Percentiles rank a stretch among this genome's conserved stretches.
phyloP scores from a whole-genome alignment of 1,139 yeast species.

The Hansenula lynferdii region DNA sequence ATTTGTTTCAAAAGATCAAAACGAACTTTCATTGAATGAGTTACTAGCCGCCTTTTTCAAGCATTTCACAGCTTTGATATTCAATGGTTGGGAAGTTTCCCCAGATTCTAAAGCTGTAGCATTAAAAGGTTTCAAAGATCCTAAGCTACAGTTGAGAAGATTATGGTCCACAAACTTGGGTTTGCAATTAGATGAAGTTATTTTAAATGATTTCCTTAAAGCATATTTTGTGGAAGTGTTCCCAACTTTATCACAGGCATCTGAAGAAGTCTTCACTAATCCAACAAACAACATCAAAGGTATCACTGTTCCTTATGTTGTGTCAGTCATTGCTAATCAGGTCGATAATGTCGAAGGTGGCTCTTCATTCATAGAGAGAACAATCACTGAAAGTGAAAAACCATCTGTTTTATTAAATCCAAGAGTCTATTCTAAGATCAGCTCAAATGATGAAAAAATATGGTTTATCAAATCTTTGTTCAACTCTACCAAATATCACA shows the following conservation, averaged over 20 bases:
- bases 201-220: conserved; percentile 17
- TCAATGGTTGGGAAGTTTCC: conserved; percentile 6
- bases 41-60: conserved; percentile 46
- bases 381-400: conserved; percentile 34
- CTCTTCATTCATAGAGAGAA: conserved; percentile 20
- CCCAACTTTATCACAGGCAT: conserved; percentile 31
- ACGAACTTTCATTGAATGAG: conserved; percentile 55
- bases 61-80: conserved; percentile 30
- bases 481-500: conserved; percentile 14
- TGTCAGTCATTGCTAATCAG: conserved; percentile 20
- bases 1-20: conserved; percentile 64
- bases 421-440: conserved; percentile 46
- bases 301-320: conserved; percentile 45
- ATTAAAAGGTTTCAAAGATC: conserved; percentile 56
- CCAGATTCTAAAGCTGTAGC: conserved; percentile 28
- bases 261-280: conserved; percentile 36
- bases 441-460: conserved; percentile 36
- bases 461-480: conserved; percentile 49
- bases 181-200: conserved; percentile 19
- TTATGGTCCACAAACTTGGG: conserved; percentile 64
- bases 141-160: conserved; percentile 57
- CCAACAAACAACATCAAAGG: conserved; percentile 45
- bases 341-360: conserved; percentile 13
- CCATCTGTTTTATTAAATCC: conserved; percentile 40
- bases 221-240: conserved; percentile 20